Conservation (phyloP, 2,329 filamentous ascomycete species). For the Epichloe scottii region DNA sequence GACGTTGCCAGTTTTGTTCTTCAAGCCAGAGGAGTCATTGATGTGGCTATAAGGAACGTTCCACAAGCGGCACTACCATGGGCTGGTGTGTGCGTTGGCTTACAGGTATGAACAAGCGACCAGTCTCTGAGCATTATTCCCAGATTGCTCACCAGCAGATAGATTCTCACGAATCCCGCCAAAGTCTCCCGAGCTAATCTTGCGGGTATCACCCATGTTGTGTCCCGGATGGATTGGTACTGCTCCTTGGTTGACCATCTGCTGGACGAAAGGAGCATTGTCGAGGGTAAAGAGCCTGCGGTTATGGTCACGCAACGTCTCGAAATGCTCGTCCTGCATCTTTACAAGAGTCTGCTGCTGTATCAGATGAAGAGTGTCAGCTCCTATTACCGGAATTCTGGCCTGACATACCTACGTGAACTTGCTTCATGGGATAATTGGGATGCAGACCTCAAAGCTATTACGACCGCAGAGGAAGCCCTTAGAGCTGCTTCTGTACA, state of each 20-base stretch:
- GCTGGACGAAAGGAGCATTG: conserved; percentile 7
- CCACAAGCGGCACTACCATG: conserved; percentile 7
- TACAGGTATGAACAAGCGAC: conserved; percentile 3
- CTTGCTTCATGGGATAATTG: conserved; percentile 6
- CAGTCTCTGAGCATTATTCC: not conserved
- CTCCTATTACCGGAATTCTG: conserved; percentile 7
- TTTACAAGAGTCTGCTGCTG: conserved; percentile 7
- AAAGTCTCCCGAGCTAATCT: conserved; percentile 6
- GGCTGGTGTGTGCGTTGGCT: conserved; percentile 8
- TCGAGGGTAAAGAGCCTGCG: conserved; percentile 5
- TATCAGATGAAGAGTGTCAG: conserved; percentile 8
- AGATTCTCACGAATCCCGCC: conserved; percentile 8
- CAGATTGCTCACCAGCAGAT: not conserved
- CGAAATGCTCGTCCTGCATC: conserved; percentile 5
- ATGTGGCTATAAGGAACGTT: conserved; percentile 7
- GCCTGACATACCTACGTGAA: conserved; percentile 7
- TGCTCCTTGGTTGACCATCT: conserved; percentile 7
- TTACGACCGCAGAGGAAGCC: conserved; percentile 6
- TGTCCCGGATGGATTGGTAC: conserved; percentile 8
- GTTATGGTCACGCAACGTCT: conserved; percentile 4
- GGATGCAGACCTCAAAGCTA: conserved; percentile 5
- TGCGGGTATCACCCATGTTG: conserved; percentile 6
- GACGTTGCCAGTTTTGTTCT: conserved; percentile 7
- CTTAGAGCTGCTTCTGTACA: conserved; percentile 7
- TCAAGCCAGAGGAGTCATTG: conserved; percentile 6